phyloP scores from a whole-genome alignment of 495 filamentous ascomycete genomes.

The Penicillium coffeae region DNA sequence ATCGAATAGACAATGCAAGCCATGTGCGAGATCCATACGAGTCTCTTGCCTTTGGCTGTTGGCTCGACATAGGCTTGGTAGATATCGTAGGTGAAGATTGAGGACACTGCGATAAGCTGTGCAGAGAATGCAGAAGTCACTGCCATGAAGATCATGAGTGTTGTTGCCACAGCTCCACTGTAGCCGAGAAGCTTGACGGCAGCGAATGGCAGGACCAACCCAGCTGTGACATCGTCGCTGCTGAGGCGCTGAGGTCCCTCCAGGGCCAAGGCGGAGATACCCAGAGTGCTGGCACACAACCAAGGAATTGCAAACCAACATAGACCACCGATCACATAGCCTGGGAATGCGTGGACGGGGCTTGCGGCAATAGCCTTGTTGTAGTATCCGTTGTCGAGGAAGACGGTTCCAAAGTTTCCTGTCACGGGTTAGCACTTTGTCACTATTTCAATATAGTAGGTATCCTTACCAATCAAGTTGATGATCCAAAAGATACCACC shows the following conservation, averaged over 20 bases:
- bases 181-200: slow-evolving; percentile 86
- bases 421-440: slow-evolving; percentile 3
- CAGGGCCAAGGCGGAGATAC: slow-evolving; percentile 79
- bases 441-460: neutral
- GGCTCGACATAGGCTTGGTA: slow-evolving; percentile 63
- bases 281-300: slow-evolving; percentile 90
- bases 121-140: slow-evolving; percentile 88
- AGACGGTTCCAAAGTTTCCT: slow-evolving; percentile 61
- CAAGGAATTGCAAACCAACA: slow-evolving; percentile 96
- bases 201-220: slow-evolving; percentile 83
- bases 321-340: slow-evolving; percentile 87
- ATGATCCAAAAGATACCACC: slow-evolving; percentile 96
- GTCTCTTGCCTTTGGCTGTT: slow-evolving; percentile 62
- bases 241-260: slow-evolving; percentile 71
- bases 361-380: slow-evolving; percentile 95
- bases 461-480: slow-evolving; percentile 84
- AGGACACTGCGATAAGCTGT: slow-evolving; percentile 88
- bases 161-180: slow-evolving; percentile 78
- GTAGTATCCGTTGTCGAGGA: slow-evolving; percentile 81
- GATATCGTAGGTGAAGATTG: slow-evolving; percentile 91
- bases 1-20: slow-evolving; percentile 74
- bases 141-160: slow-evolving; percentile 93
- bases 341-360: slow-evolving; percentile 84
- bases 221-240: slow-evolving; percentile 73
- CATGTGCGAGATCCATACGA: slow-evolving; percentile 83